Base-by-base conservation (phyloP, 345 rosid genomes). In the Capsella bursapastoris region DNA sequence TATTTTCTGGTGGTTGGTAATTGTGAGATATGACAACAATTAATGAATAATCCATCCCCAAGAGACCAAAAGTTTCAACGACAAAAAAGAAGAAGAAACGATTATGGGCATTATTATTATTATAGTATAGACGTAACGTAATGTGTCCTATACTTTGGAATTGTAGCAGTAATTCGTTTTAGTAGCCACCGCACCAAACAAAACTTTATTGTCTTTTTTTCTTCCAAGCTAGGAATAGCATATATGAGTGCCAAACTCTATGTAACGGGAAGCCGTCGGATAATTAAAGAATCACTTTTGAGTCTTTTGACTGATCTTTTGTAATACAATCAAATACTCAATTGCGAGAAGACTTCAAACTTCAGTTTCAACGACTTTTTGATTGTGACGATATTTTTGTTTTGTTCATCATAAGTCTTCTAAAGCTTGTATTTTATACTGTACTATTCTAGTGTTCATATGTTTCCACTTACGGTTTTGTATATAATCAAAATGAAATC, bases 281-380 rank as follows among this genome's bases (percentile, higher is more conserved):
- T 58, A 29, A 59, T 59, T 38, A n/a, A 7, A 25, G 49, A 71
- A 58, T 48, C 66, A 58, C 7, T 13, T 70, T 48, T 22, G 25
- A 22, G 25, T 22, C 25, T 22, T 22, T 22, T 22, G 25, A 22
- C 25, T 22, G 1, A 22, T 58, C 35, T 34, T 37, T 40, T 22
- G 51, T 43, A 35, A 53, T 7, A 53, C 41, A 63, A 43, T 14
- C 32, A 71, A 7, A 38, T 37, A n/a, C 13, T 41, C 62, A 12
- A 49, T 7, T 8, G 28, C 12, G 28, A 59, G 49, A 60, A 9
- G 27, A 8, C 38, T 73, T 73, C 31, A 53, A 72, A 63, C 45
- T 62, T 51, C 27, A 22, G 63, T 45, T 64, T 34, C 38, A 31
- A 53, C 55, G 37, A 53, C 70, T 68, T 25, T 59, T 34, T 28